phyloP scores from a whole-genome alignment of 2,329 filamentous ascomycete genomes.

The Diplodia corticola region DNA sequence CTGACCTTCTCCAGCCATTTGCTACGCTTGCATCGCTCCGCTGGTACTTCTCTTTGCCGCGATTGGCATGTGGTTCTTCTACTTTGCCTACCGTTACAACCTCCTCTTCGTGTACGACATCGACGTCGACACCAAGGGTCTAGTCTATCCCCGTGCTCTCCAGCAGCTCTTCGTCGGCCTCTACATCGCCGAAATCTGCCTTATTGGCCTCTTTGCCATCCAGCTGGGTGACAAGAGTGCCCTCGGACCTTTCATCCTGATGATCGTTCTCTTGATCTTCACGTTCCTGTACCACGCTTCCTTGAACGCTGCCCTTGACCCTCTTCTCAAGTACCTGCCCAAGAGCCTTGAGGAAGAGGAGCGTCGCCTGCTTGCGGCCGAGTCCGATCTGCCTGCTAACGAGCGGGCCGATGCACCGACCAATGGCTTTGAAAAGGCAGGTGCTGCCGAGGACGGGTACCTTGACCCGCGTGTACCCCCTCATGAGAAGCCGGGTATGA shows the following conservation, averaged over 20 bases:
- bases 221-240: constrained; percentile 28
- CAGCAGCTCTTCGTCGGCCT: constrained; percentile 50
- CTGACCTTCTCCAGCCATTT: constrained; percentile 37
- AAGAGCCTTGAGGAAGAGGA: constrained; percentile 22
- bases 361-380: constrained; percentile 20
- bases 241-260: constrained; percentile 38
- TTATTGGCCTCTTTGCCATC: constrained; percentile 45
- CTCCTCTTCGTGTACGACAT: constrained; percentile 52
- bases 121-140: constrained; percentile 49
- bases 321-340: constrained; percentile 22
- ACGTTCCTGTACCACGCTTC: constrained; percentile 24
- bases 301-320: constrained; percentile 22
- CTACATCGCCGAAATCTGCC: constrained; percentile 50
- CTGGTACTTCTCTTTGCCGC: constrained; percentile 49
- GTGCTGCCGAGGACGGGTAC: background rate
- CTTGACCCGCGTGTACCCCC: background rate
- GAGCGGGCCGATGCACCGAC: constrained; percentile 21
- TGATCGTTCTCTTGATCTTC: constrained; percentile 32
- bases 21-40: constrained; percentile 52
- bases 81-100: constrained; percentile 52
- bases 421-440: constrained; percentile 13
- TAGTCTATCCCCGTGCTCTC: constrained; percentile 48
- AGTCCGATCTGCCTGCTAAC: constrained; percentile 3
- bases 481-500: constrained; percentile 16
- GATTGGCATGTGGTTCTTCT: constrained; percentile 47